Percentiles rank a stretch among this genome's conserved stretches.
These are phyloP conservation scores for Pichia exigua DNA, from an alignment of 805 yeast genomes.

Conservation along the genomic window DNA sequence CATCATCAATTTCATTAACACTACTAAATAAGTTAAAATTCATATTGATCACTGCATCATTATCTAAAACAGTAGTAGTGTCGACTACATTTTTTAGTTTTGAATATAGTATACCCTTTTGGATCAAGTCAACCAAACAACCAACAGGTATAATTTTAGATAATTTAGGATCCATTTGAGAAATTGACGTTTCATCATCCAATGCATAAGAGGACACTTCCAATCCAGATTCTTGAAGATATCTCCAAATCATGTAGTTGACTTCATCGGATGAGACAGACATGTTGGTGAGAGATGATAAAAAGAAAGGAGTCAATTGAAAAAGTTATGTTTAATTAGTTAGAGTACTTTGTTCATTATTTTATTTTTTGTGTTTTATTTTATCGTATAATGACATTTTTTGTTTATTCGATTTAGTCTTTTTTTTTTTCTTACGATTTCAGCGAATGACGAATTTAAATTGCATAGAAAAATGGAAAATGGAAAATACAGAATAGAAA, in stretches of 20 bases:
- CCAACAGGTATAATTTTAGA: conserved; percentile 62
- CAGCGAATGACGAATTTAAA: background rate
- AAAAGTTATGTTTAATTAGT: too few relatives aligned
- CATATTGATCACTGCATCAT: conserved; percentile 22
- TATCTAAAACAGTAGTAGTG: conserved; percentile 8
- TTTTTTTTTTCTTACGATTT: too few relatives aligned
- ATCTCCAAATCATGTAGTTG: conserved; percentile 89
- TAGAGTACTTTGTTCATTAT: too few relatives aligned
- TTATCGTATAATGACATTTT: too few relatives aligned
- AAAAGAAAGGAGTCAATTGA: too few relatives aligned
- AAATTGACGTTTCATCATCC: conserved; percentile 62
- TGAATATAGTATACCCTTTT: conserved; percentile 76
- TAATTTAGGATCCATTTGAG: conserved; percentile 45
- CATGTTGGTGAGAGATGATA: conserved; percentile 29
- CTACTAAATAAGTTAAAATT: conserved; percentile 50
- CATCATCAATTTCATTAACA: conserved; percentile 21
- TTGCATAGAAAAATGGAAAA: background rate
- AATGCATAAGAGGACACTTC: conserved; percentile 76
- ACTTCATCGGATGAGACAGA: conserved; percentile 76
- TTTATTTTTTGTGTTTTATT: too few relatives aligned
- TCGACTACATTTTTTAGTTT: conserved; percentile 51
- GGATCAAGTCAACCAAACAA: conserved; percentile 71
- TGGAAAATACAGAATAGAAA: too few relatives aligned
- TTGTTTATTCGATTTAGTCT: too few relatives aligned
- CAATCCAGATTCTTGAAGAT: conserved; percentile 76